Evolutionary conservation across 2,329 filamentous ascomycete species (phyloP).

Genomic region (Periconia sp.): DNA sequence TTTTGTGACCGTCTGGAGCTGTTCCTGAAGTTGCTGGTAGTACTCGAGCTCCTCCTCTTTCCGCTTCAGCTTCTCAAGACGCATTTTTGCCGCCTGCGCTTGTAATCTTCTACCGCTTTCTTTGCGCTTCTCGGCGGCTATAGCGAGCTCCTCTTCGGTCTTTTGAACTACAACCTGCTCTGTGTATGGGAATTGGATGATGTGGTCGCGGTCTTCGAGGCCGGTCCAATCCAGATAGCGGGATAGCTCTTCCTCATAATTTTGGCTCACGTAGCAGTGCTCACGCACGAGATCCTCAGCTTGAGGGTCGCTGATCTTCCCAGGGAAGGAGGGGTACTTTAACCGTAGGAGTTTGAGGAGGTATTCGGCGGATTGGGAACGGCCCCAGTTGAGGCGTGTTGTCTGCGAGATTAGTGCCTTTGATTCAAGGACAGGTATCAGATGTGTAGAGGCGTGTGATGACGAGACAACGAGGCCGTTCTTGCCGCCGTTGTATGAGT

Average conservation of each 20-base stretch:
- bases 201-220: constrained; percentile 83
- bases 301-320: constrained; percentile 84
- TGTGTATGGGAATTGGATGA: constrained; percentile 92
- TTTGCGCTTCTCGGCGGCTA: constrained; percentile 90
- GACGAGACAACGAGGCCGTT: constrained; percentile 91
- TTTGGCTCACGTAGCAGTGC: constrained; percentile 85
- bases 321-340: constrained; percentile 89
- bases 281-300: constrained; percentile 85
- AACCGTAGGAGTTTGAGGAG: constrained; percentile 85
- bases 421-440: constrained; percentile 89
- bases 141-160: constrained; percentile 89
- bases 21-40: constrained; percentile 80
- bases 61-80: constrained; percentile 89
- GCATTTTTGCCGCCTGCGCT: constrained; percentile 97
- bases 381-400: constrained; percentile 92
- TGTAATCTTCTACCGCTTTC: constrained; percentile 91
- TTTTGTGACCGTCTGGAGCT: constrained; percentile 75
- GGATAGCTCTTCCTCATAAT: constrained; percentile 80
- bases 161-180: constrained; percentile 92
- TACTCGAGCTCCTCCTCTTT: constrained; percentile 97
- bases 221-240: constrained; percentile 89
- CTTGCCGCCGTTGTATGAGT: constrained; percentile 85
- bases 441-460: constrained; percentile 90
- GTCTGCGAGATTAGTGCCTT: constrained; percentile 86
- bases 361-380: constrained; percentile 88